Base-by-base conservation (phyloP, 257 asterid genomes). In the Linaria vulgaris region DNA sequence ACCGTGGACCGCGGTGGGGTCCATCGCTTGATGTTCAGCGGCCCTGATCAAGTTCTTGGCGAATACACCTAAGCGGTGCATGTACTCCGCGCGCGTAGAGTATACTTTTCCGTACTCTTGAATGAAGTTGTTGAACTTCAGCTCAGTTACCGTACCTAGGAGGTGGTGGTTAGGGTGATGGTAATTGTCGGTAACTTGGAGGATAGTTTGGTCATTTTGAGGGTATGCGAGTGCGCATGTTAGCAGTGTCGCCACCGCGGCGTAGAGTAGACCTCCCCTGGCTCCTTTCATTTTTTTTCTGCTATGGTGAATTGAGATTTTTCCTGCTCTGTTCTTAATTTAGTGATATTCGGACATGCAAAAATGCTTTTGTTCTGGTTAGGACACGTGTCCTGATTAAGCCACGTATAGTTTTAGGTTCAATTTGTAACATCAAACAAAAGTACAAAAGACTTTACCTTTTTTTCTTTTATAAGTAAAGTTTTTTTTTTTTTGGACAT, bases 21-120 rank as follows among this genome's bases (percentile, higher is more conserved):
- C 97, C 86, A 91, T 38, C 1, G 83, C 90, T 79, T 88, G 97
- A 71, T 91, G 96, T 76, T 91, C 96, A 4, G 82, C 94, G 3
- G 94, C 97, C 76, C 75, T 82, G 16, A 88, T 10, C 11, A 91
- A 70, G 72, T 91, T 91, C 70, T 61, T 69, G 48, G 95, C 85
- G 72, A 91, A 91, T 25, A 85, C 55, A 6, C 91, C 96, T 39
- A 91, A 83, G 56, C 97, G 95, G 82, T 81, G 91, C 64, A 91
- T 69, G 76, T 91, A 91, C 83, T 91, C 97, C 68, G 77, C 82
- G 11, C 71, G 77, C 0, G 85, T 75, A 31, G 81, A 8, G 78
- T 91, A 91, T 25, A 56, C 80, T 63, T 84, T 91, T 47, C 76
- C 83, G 66, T 82, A 69, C 73, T 88, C 81, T 67, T 59, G 68